Conservation (phyloP, 2,329 filamentous ascomycete species). For the Stagonosporopsis chrysanthemi region DNA sequence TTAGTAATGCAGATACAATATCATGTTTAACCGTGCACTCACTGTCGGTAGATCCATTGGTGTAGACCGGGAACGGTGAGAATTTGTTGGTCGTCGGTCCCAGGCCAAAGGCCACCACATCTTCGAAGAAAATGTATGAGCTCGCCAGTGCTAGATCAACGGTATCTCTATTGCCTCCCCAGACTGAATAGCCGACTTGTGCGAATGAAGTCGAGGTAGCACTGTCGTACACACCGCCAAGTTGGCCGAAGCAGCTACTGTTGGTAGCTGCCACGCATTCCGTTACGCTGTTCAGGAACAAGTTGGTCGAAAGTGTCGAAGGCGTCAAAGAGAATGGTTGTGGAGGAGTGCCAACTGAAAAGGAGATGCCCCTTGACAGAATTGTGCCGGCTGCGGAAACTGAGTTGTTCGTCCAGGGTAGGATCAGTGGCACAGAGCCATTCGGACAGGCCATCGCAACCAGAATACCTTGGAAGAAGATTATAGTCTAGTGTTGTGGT, state of each 20-base stretch:
- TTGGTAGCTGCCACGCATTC: conserved; percentile 26
- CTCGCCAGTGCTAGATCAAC: conserved; percentile 19
- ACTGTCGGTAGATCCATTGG: conserved; percentile 20
- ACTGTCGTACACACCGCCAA: conserved; percentile 26
- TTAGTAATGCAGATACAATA: background rate
- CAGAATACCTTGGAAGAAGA: background rate
- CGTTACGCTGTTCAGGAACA: conserved; percentile 25
- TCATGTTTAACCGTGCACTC: conserved; percentile 5
- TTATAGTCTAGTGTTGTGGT: background rate
- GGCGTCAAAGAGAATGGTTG: conserved; percentile 28
- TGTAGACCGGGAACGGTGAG: conserved; percentile 20
- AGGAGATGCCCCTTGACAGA: conserved; percentile 26
- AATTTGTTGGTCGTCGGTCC: conserved; percentile 26
- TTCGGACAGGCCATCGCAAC: conserved; percentile 25
- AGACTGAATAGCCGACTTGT: conserved; percentile 21
- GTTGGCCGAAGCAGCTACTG: conserved; percentile 26
- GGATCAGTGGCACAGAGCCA: conserved; percentile 25
- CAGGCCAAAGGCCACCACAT: conserved; percentile 24
- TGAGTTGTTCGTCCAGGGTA: conserved; percentile 29
- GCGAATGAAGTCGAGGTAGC: conserved; percentile 25
- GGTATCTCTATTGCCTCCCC: conserved; percentile 26
- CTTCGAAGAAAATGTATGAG: conserved; percentile 27
- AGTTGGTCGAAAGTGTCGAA: conserved; percentile 24
- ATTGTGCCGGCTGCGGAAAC: conserved; percentile 23
- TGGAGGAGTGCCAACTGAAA: conserved; percentile 26